Evolutionary conservation across 2,329 filamentous ascomycete genomes (phyloP).

Genomic region (Aureobasidium vineae): DNA sequence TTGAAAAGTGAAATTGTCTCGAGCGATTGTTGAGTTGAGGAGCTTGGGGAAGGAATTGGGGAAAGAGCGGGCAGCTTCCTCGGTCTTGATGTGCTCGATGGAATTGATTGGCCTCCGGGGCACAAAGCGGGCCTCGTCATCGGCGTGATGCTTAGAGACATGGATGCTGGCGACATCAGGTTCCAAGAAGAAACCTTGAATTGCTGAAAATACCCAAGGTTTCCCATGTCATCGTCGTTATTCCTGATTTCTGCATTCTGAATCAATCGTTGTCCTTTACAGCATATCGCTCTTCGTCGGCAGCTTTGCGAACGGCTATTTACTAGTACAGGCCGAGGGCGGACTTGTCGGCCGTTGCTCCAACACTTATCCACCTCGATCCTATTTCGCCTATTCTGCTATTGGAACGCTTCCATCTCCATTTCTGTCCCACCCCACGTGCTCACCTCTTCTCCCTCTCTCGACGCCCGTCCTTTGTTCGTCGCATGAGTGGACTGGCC

Average conservation of each 20-base stretch:
- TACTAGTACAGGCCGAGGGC: conserved; percentile 3
- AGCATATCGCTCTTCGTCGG: neutral
- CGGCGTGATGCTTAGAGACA: conserved; percentile 3
- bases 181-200: neutral
- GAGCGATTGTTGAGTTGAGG: neutral
- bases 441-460: neutral
- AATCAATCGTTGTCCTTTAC: neutral
- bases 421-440: conserved; percentile 8
- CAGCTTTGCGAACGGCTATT: conserved; percentile 8
- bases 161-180: neutral
- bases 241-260: neutral
- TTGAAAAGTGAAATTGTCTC: conserved; percentile 11
- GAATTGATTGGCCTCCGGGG: neutral
- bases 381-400: conserved; percentile 3
- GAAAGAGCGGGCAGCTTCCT: neutral
- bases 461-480: neutral
- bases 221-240: neutral
- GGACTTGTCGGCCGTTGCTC: conserved; percentile 16
- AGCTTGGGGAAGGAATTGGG: neutral
- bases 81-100: neutral
- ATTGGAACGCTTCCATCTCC: neutral
- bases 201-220: neutral
- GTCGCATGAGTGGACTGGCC: conserved; percentile 11
- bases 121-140: conserved; percentile 9
- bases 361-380: conserved; percentile 4